Percentiles rank a stretch among this genome's conserved stretches.
These are phyloP conservation scores for Trametes meyenii DNA, from an alignment of 768 basidiomycete species.

Conservation along the genomic window DNA sequence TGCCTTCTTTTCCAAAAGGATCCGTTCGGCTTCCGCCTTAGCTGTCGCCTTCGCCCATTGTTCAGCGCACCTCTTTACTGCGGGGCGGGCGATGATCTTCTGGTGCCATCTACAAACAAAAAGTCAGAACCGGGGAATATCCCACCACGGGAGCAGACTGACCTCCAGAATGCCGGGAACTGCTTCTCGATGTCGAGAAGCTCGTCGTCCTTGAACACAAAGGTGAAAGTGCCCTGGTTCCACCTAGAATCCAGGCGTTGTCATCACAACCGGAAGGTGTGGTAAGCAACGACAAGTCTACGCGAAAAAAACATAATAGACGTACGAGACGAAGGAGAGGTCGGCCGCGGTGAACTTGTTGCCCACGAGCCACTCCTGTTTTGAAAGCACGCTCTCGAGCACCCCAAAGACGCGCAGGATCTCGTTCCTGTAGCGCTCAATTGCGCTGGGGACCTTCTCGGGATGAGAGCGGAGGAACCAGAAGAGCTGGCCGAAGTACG, in stretches of 20 bases:
- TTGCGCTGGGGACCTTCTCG: conserved; percentile 21
- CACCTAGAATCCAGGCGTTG: neutral
- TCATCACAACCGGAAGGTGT: neutral
- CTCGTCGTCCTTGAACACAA: neutral
- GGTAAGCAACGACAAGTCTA: neutral
- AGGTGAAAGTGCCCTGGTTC: neutral
- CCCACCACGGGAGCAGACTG: neutral
- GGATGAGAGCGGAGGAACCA: conserved; percentile 7
- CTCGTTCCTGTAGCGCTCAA: conserved; percentile 28
- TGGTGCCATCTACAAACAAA: conserved; percentile 7
- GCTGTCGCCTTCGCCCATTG: too few species aligned
- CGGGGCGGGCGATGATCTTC: neutral
- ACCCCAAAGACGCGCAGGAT: conserved; percentile 24
- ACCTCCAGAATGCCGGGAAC: conserved; percentile 9
- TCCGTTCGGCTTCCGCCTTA: too few species aligned
- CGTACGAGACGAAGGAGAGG: conserved; percentile 14
- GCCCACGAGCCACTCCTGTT: conserved; percentile 24
- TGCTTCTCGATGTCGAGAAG: conserved; percentile 10
- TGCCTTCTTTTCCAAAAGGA: too few species aligned
- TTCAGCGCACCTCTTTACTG: neutral
- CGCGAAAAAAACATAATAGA: neutral
- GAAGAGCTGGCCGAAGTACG: conserved; percentile 8
- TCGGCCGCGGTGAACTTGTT: conserved; percentile 3
- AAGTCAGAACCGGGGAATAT: neutral
- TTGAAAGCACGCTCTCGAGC: conserved; percentile 21